A percentile compares a stretch with the other conserved stretches of the same genome.
Conservation (phyloP, 2,329 filamentous ascomycete species). For the Teratosphaeria nubilosa region DNA sequence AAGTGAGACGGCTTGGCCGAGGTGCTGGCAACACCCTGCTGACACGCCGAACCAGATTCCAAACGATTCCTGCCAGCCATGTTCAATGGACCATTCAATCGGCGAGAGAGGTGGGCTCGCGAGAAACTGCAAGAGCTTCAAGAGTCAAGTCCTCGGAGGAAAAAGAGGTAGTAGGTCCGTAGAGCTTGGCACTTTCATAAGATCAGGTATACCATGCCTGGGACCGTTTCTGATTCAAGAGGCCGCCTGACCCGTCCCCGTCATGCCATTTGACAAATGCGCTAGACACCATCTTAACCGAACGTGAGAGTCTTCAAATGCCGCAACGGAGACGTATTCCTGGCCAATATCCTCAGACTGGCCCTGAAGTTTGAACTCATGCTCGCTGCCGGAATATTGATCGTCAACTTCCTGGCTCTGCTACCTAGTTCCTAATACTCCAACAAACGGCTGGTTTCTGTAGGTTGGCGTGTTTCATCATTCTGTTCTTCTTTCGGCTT, state of each 20-base stretch:
- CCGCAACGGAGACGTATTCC: background rate
- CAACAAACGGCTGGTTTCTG: background rate
- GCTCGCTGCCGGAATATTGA: background rate
- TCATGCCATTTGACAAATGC: too few relatives aligned
- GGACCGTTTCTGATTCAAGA: too few relatives aligned
- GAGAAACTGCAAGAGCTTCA: slow-evolving; percentile 28
- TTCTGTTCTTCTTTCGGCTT: slow-evolving; percentile 15
- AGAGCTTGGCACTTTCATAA: background rate
- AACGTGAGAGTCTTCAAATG: background rate
- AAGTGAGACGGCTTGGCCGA: background rate
- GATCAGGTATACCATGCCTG: background rate
- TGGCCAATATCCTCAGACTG: background rate
- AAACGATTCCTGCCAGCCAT: slow-evolving; percentile 50
- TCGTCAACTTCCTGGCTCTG: background rate
- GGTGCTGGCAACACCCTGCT: slow-evolving; percentile 1
- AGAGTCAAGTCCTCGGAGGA: slow-evolving; percentile 17
- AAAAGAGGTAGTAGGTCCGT: slow-evolving; percentile 14
- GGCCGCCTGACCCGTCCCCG: too few relatives aligned
- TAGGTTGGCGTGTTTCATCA: background rate
- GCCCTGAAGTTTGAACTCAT: background rate
- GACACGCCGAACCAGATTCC: slow-evolving; percentile 26
- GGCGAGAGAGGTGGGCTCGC: slow-evolving; percentile 47
- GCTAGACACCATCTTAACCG: background rate
- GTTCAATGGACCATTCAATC: slow-evolving; percentile 53
- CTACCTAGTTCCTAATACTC: background rate